Evolutionary conservation across 176 grass and related monocot genomes (phyloP).

Genomic region (Tillandsia fasciculata): DNA sequence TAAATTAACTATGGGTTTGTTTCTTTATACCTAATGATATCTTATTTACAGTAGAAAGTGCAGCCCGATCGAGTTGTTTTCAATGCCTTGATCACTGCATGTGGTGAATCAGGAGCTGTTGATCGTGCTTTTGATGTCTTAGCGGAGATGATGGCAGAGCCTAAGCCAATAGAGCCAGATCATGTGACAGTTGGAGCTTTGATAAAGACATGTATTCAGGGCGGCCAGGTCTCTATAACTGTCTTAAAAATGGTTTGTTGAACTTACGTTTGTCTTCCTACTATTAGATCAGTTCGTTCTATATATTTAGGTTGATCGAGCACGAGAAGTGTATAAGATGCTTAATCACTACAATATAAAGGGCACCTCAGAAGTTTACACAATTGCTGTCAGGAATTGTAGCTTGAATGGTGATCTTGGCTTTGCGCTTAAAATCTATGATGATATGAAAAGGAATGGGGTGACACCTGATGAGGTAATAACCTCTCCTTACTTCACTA

Average conservation of each 20-base stretch:
- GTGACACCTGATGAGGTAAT: conserved; percentile 88
- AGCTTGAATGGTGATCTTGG: conserved; percentile 83
- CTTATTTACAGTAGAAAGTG: conserved; percentile 91
- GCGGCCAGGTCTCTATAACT: conserved; percentile 48
- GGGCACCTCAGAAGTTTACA: conserved; percentile 88
- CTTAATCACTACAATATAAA: conserved; percentile 80
- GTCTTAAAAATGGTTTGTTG: conserved; percentile 1
- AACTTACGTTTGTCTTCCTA: background rate
- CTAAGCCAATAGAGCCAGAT: conserved; percentile 70
- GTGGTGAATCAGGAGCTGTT: conserved; percentile 90
- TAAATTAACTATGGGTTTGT: background rate
- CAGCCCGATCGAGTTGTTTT: conserved; percentile 98
- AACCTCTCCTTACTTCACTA: conserved; percentile 16
- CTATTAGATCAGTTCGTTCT: background rate
- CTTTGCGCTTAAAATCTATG: conserved; percentile 84
- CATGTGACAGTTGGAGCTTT: conserved; percentile 92
- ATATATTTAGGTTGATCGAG: conserved; percentile 58
- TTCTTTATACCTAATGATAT: conserved; percentile 48
- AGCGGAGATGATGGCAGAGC: conserved; percentile 80
- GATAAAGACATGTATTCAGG: conserved; percentile 87
- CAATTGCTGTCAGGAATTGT: conserved; percentile 91
- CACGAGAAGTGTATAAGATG: conserved; percentile 90
- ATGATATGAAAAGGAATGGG: conserved; percentile 90
- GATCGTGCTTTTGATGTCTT: conserved; percentile 99
- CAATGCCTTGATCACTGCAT: conserved; percentile 98